phyloP scores from a whole-genome alignment of 352 stramenopile species.

The Globisporangium alternatum region DNA sequence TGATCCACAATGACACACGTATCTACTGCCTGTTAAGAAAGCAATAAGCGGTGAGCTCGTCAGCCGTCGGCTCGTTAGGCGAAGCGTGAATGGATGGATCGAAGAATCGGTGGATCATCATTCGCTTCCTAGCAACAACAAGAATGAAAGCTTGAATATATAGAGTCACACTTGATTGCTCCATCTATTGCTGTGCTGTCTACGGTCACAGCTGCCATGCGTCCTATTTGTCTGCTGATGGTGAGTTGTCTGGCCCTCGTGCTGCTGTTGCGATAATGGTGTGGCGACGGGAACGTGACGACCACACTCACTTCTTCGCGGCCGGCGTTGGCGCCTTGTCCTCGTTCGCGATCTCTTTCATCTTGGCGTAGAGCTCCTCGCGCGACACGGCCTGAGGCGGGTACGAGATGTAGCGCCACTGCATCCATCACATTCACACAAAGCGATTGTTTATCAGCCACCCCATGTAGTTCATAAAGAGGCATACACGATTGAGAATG shows the following conservation, averaged over 20 bases:
- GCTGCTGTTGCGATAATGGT: not conserved
- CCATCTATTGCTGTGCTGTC: not conserved
- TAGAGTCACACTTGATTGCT: conserved; percentile 17
- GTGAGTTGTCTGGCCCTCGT: not conserved
- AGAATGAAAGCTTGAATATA: conserved; percentile 12
- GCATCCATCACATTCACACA: conserved; percentile 1
- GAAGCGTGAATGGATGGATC: not conserved
- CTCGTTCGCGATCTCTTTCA: conserved; percentile 64
- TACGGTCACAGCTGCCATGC: not conserved
- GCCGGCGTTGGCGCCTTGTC: conserved; percentile 30
- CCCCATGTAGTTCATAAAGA: not conserved
- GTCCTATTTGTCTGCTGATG: conserved; percentile 2
- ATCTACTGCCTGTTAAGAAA: conserved; percentile 93
- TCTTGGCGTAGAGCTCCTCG: conserved; percentile 77
- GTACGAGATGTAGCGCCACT: conserved; percentile 89
- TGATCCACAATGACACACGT: conserved; percentile 96
- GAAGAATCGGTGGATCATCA: no score
- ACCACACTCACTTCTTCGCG: conserved; percentile 8
- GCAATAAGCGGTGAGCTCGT: conserved; percentile 43
- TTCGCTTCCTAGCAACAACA: not conserved
- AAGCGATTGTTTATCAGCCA: not conserved
- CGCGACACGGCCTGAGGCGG: conserved; percentile 69
- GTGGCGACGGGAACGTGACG: not conserved
- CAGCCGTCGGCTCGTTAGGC: not conserved
- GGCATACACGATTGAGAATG: not conserved